phyloP scores from a whole-genome alignment of 164 flowering plant species.

The Warburgia ugandensis region DNA sequence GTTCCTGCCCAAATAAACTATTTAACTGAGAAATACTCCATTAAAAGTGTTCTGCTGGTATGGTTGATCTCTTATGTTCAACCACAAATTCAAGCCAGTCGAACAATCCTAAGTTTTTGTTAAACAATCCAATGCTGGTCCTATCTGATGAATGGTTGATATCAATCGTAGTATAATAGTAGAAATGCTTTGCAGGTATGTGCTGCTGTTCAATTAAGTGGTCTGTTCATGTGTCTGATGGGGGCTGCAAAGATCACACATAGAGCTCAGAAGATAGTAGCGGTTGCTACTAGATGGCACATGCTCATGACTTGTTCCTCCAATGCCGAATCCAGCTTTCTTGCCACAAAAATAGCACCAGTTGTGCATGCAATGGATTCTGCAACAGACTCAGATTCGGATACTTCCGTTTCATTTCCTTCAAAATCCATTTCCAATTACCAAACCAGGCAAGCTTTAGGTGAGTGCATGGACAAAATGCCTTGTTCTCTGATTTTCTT shows the following conservation, averaged over 20 bases:
- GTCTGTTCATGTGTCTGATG: slow-evolving; percentile 55
- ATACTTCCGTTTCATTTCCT: slow-evolving; percentile 9
- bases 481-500: too few species aligned
- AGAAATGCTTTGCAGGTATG: slow-evolving; percentile 34
- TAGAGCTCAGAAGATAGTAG: slow-evolving; percentile 64
- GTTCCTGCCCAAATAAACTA: too few species aligned
- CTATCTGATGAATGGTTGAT: too few species aligned
- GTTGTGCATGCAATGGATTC: slow-evolving; percentile 2
- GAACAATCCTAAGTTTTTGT: too few species aligned
- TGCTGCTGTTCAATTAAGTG: slow-evolving; percentile 65
- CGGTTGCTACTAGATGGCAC: slow-evolving; percentile 76
- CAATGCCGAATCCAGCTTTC: slow-evolving; percentile 2
- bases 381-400: slow-evolving; percentile 10
- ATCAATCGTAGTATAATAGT: too few species aligned
- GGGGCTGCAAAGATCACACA: slow-evolving; percentile 89
- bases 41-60: too few species aligned
- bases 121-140: too few species aligned
- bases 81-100: too few species aligned
- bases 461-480: slow-evolving; percentile 28
- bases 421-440: slow-evolving; percentile 35
- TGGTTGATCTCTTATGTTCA: too few species aligned
- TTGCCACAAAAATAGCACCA: background rate
- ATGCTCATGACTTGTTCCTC: slow-evolving; percentile 33
- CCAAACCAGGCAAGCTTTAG: slow-evolving; percentile 68
- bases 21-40: too few species aligned